Evolutionary conservation across 371 early-diverging fungal genomes (phyloP), one percentile per base, ranked within the genome.

Genomic region (Batkoa obscura): DNA sequence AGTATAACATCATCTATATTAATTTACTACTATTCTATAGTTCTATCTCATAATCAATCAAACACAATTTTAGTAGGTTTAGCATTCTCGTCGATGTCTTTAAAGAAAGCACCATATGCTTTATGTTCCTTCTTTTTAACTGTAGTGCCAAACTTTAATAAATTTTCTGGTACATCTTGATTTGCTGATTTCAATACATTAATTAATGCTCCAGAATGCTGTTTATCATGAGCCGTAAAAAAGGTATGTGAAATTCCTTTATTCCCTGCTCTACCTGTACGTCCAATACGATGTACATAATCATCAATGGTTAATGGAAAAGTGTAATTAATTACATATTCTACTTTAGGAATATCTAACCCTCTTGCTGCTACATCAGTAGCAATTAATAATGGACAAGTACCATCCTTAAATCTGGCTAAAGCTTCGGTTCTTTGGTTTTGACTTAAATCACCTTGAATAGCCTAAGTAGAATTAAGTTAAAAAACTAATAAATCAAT

Each of bases 331-430:
- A 99, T 87, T 10, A 99, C 99, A 63, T 88, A 84, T 59, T 89
- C 88, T n/a, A 99, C 89, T 57, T 90, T 83, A 37, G 95, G 92
- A 60, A 99, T 88, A 72, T 97, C 96, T 60, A 98, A 74, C 56
- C 99, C 98, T 66, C 96, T 80, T 45, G 94, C 86, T 52, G 88
- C 93, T 45, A 94, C 93, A 70, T 91, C 93, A 0, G 96, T 96
- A 6, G 92, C 91, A 56, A 94, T 76, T 72, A 94, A 75, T 31
- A 92, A 64, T 8, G 84, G 87, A 15, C 64, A 64, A 12, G 68
- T 63, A 13, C 88, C 90, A 62, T 69, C 73, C 64, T 79, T 81
- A 67, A 92, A 90, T 4, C 70, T 63, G 23, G 72, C 70, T 47
- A 92, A 62, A 2, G 86, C 84, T 35, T 72, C 67, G 2, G 73